phyloP scores from a whole-genome alignment of 352 stramenopile genomes.

The Globisporangium canariense region DNA sequence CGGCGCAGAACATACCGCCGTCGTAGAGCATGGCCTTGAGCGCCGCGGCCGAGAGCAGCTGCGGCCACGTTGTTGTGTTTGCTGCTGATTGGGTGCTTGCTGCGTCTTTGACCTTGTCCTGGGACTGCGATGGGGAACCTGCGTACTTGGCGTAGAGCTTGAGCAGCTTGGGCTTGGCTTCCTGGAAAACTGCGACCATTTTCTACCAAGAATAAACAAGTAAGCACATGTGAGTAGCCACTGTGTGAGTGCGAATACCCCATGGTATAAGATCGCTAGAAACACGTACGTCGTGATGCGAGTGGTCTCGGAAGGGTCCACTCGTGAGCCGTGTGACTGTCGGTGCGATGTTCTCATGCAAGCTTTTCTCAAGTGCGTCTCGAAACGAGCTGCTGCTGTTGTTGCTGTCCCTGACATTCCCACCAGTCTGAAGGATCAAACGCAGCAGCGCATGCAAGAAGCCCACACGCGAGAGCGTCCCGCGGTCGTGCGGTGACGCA shows the following conservation, averaged over 20 bases:
- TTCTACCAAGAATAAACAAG: constrained; percentile 25
- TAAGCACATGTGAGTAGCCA: background rate
- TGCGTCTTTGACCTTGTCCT: constrained; percentile 15
- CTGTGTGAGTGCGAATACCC: background rate
- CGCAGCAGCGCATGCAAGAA: constrained; percentile 68
- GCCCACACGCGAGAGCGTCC: constrained; percentile 57
- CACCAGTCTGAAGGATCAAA: constrained; percentile 20
- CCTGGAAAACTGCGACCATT: constrained; percentile 65
- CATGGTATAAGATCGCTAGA: background rate
- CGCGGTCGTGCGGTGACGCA: constrained; percentile 45
- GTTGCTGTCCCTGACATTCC: constrained; percentile 16
- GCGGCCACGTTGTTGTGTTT: constrained; percentile 36
- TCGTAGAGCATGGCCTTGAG: constrained; percentile 75
- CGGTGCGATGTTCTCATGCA: constrained; percentile 45
- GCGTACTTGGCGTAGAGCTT: constrained; percentile 75
- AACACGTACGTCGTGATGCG: constrained; percentile 61
- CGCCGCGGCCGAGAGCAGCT: constrained; percentile 36
- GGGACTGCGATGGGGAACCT: background rate
- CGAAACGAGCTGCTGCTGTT: constrained; percentile 10
- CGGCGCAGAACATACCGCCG: constrained; percentile 71
- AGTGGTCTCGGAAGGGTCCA: constrained; percentile 70
- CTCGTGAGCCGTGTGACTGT: constrained; percentile 55
- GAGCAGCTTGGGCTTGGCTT: constrained; percentile 67
- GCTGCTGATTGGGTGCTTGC: background rate
- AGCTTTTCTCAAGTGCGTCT: constrained; percentile 39